These are phyloP conservation scores for Hyaloscypha bicolor DNA, from an alignment of 495 filamentous ascomycete genomes.

Conservation along the genomic window DNA sequence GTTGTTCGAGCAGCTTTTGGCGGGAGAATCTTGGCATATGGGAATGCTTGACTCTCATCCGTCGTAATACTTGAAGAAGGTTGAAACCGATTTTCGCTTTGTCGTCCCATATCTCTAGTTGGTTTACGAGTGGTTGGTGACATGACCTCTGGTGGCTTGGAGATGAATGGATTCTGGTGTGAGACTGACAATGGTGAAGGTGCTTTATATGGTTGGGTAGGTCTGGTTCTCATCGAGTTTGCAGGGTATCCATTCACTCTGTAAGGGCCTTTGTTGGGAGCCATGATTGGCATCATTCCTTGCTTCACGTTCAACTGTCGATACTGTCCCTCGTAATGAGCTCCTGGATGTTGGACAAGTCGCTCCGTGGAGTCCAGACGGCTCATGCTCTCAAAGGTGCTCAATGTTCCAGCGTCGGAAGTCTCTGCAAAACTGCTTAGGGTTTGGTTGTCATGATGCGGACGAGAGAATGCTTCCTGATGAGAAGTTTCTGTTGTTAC, in stretches of 20 bases:
- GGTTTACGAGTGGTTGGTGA: too few relatives aligned
- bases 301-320: constrained; percentile 24
- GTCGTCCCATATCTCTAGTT: too few relatives aligned
- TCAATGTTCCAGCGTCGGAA: constrained; percentile 24
- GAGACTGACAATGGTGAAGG: constrained; percentile 18
- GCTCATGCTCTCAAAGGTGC: constrained; percentile 7
- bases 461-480: too few relatives aligned
- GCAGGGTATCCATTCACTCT: constrained; percentile 31
- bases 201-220: not conserved
- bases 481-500: not conserved
- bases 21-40: too few relatives aligned
- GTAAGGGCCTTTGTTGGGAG: constrained; percentile 22
- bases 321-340: constrained; percentile 23
- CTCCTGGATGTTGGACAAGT: constrained; percentile 28
- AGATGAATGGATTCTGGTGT: constrained; percentile 29
- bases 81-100: too few relatives aligned
- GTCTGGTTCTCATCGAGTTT: constrained; percentile 22
- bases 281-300: constrained; percentile 22
- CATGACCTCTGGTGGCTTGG: constrained; percentile 20
- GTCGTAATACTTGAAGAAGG: too few relatives aligned
- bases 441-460: too few relatives aligned
- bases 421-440: constrained; percentile 29
- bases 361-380: constrained; percentile 21
- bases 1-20: too few relatives aligned
- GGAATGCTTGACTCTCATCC: too few relatives aligned